Base-by-base conservation (phyloP, 202 grass and related monocot genomes). In the Carex arenaria region DNA sequence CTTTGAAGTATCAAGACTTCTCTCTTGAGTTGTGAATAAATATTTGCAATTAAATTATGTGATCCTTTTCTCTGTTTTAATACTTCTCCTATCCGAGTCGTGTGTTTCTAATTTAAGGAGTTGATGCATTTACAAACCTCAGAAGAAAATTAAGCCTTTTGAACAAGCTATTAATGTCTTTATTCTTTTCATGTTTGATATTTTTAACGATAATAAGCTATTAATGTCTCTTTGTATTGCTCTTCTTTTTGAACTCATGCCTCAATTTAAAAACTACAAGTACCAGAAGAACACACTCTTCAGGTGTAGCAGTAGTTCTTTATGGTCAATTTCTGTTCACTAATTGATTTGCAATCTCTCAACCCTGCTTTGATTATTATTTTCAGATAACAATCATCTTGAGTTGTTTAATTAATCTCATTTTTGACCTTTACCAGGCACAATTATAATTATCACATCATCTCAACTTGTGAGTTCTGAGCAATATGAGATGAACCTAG, bases 401-500 rank as follows among this genome's bases (percentile, higher is more conserved):
- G 53, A 15, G 22, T 6, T 5, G 54, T 74, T 74, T 45, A 23
- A 15, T 68, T 40, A 68, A 40, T 68, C 15, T 45, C 8, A 14
- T 45, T 47, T 61, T 71, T 71, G 23, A 15, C 3, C 59, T 77
- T 77, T 36, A 59, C 14, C 73, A 77, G 73, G 73, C 51, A 36
- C 23, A 34, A 57, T n/a, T 38, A 36, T n/a, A 34, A 57, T n/a
- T 38, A 36, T n/a, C 31, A 17, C 49, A 59, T 57, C 14, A 57
- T 57, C 34, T 34, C 7, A 34, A 32, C 19, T 52, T 28, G n/a
- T 10, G 6, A 57, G 52, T 19, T 77, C 6, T 32, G 51, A 57
- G 73, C 14, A 59, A 59, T 34, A 77, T 77, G 73, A 87, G 87
- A 89, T 64, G 84, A 93, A 76, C 81, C 86, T 80, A 86, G 82